Conservation (phyloP, 257 asterid species). For the Nemophila menziesii region DNA sequence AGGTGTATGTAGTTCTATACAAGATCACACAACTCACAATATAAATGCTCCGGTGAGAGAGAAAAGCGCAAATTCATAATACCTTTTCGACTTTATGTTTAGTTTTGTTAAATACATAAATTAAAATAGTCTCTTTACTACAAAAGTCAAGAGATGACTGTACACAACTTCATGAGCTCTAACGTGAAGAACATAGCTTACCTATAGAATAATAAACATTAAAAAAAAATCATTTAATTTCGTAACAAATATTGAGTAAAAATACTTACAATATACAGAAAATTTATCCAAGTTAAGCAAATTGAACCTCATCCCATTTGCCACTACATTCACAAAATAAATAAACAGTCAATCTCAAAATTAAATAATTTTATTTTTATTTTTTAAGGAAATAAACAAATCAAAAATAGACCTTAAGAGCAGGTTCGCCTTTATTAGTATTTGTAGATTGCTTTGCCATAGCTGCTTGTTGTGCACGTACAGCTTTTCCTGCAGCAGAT, state of each 20-base stretch:
- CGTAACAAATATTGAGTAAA: not conserved
- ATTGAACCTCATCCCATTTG: slow-evolving; percentile 61
- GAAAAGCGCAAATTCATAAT: too few relatives aligned
- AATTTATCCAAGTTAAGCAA: slow-evolving; percentile 11
- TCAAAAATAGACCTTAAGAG: slow-evolving; percentile 43
- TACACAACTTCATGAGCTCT: not conserved
- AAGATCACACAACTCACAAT: too few relatives aligned
- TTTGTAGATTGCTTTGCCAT: slow-evolving; percentile 63
- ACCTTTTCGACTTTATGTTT: not conserved
- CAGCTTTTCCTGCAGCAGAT: slow-evolving; percentile 88
- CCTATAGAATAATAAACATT: not conserved
- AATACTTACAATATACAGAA: slow-evolving; percentile 26
- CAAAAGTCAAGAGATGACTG: not conserved
- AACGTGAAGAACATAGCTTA: not conserved
- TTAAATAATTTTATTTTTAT: not conserved
- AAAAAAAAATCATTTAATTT: too few relatives aligned
- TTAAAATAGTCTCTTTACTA: not conserved
- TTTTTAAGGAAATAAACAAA: not conserved
- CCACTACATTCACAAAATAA: slow-evolving; percentile 58
- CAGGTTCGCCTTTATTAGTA: slow-evolving; percentile 68
- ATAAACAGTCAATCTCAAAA: slow-evolving; percentile 9
- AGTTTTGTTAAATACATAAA: not conserved
- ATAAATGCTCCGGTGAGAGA: too few relatives aligned
- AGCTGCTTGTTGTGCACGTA: slow-evolving; percentile 75
- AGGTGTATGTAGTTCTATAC: too few relatives aligned